Conservation (phyloP, 75 land plant genomes). For the Larix kaempferi region DNA sequence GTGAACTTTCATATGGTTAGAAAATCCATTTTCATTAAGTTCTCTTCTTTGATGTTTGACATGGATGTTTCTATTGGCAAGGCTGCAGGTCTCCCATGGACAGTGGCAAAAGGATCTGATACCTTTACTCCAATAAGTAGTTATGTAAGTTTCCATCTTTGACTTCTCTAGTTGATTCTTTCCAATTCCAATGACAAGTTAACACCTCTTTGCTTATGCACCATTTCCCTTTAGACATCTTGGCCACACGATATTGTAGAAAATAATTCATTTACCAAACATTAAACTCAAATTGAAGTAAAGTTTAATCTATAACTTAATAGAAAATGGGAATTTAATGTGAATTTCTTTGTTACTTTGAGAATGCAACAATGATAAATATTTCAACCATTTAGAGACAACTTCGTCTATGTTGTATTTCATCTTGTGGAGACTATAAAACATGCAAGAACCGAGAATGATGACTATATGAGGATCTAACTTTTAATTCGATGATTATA, state of each 20-base stretch:
- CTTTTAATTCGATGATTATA: too few relatives aligned
- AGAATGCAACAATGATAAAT: not conserved
- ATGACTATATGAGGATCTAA: too few relatives aligned
- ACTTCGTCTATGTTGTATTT: not conserved
- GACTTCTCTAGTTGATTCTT: not conserved
- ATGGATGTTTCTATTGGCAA: constrained; percentile 11
- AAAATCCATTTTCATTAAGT: not conserved
- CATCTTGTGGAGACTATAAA: not conserved
- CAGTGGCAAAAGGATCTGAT: constrained; percentile 95
- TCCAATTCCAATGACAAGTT: not conserved
- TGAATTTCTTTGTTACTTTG: not conserved
- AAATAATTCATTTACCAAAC: not conserved
- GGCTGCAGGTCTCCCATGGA: constrained; percentile 95
- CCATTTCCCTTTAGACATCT: not conserved
- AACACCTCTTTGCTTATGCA: not conserved
- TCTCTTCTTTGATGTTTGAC: not conserved
- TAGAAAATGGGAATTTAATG: not conserved
- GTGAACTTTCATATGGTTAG: too few relatives aligned
- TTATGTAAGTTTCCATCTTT: constrained; percentile 55
- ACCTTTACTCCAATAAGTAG: constrained; percentile 96
- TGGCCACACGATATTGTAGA: not conserved
- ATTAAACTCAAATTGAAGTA: not conserved
- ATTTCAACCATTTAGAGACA: not conserved
- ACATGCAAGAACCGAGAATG: too few relatives aligned
- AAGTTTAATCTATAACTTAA: not conserved